A percentile compares a stretch with the other conserved stretches of the same genome.
These are phyloP conservation scores for Eudorina sp. DNA, from an alignment of 139 green algal genomes.

Conservation along the genomic window DNA sequence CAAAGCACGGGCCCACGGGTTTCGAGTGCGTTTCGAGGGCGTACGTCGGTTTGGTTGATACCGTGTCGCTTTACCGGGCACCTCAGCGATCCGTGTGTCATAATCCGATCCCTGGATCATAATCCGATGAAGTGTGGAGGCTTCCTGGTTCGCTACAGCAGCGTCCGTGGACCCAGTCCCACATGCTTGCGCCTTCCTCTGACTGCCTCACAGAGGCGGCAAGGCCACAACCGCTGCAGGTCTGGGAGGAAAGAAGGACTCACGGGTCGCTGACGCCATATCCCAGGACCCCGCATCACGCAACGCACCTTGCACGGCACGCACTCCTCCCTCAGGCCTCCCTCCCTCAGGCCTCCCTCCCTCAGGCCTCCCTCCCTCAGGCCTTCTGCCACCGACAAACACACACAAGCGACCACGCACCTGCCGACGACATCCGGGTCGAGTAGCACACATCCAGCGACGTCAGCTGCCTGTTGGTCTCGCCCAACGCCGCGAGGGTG, in stretches of 20 bases:
- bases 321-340: background rate
- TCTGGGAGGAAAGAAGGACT: background rate
- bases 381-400: background rate
- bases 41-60: too few species aligned
- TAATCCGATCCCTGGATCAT: too few species aligned
- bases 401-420: background rate
- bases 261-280: background rate
- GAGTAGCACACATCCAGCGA: constrained; percentile 44
- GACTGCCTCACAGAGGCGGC: too few species aligned
- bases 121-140: too few species aligned
- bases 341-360: background rate
- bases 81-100: too few species aligned
- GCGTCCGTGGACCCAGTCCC: too few species aligned
- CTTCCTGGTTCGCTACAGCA: too few species aligned
- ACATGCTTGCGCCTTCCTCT: too few species aligned
- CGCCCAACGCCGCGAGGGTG: background rate
- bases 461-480: background rate
- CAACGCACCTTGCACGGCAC: background rate
- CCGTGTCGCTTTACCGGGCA: too few species aligned
- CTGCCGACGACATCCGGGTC: background rate
- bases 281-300: background rate
- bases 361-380: background rate
- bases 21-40: background rate
- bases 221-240: too few species aligned
- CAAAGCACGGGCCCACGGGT: background rate